Evolutionary conservation across 2,329 filamentous ascomycete genomes (phyloP), one percentile per base, ranked within the genome.

Genomic region (Calonectria multiphialidica): DNA sequence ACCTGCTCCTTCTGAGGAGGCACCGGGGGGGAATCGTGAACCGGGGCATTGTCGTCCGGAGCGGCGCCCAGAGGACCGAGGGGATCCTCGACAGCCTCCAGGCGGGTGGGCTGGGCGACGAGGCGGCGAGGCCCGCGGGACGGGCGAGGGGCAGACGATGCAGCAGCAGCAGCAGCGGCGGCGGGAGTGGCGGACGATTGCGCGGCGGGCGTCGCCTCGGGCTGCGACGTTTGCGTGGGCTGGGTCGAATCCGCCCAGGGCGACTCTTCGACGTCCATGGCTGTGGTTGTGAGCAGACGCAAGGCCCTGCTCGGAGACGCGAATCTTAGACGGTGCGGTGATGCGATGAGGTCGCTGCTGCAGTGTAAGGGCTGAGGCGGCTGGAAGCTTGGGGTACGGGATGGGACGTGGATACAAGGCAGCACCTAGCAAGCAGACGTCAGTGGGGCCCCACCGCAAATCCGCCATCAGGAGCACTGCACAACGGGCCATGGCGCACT

Each of bases 81-180:
- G 68, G 93, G 93, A 81, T 95, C 93, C 50, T 93, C 90, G 76
- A 95, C 93, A 73, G 93, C 93, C 84, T 96, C 92, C 72, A 96
- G 92, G 66, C 92, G 93, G 57, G 94, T 95, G 35, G 93, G 91
- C 81, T 96, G 93, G 71, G 93, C 92, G 77, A 93, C 92, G 80
- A 95, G 87, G 74, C 92, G 90, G 75, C 92, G 91, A 44, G 88
- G 88, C n/a, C 84, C 81, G 74, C 88, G 86, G 30, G 86, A 86
- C 13, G 86, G 82, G 37, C 87, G 86, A 74, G 83, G 79, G 25
- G 83, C 74, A 35, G 84, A 76, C 50, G 82, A 81, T 64, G 82
- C 74, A 45, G 80, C 70, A 44, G 81, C 61, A 50, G 79, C 68
- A 53, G 79, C 78, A n/a, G n/a, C n/a, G n/a, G n/a, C n/a, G n/a